A percentile compares a stretch with the other conserved stretches of the same genome.
Conservation (phyloP, 2,329 filamentous ascomycete genomes). For the Xylariaceae sp. region DNA sequence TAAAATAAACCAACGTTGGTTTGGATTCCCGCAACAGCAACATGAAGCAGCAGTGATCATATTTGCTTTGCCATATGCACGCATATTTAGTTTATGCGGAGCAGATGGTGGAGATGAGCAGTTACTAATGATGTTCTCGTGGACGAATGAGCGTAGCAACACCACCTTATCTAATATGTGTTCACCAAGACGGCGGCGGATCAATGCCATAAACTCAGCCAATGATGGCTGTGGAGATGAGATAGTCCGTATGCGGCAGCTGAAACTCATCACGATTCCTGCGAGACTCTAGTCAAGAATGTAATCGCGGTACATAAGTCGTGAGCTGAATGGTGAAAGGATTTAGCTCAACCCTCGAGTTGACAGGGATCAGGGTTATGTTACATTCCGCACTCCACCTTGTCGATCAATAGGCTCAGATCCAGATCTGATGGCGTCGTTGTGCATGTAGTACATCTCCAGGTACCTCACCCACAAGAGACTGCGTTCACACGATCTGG, state of each 20-base stretch:
- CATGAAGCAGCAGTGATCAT: neutral
- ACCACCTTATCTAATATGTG: no score
- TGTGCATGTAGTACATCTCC: no score
- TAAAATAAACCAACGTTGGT: no score
- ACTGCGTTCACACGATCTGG: no score
- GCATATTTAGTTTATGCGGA: neutral
- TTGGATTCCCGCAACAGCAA: neutral
- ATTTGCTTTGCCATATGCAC: neutral
- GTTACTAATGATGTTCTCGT: no score
- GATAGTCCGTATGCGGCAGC: no score
- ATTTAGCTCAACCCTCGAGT: neutral
- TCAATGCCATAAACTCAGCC: neutral
- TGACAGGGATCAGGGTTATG: constrained; percentile 2
- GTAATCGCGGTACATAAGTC: no score
- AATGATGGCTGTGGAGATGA: constrained; percentile 2
- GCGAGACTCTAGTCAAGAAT: no score
- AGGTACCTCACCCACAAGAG: no score
- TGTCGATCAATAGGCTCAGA: neutral
- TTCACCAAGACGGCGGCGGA: no score
- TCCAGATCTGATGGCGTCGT: neutral
- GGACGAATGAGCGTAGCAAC: no score
- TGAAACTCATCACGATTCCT: neutral
- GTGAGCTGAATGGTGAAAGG: no score
- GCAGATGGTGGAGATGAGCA: neutral
- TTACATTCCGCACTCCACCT: neutral